Evolutionary conservation across 208 protist genomes (phyloP), one percentile per base, ranked within the genome.

Genomic region (Acanthamoeba castellanii): DNA sequence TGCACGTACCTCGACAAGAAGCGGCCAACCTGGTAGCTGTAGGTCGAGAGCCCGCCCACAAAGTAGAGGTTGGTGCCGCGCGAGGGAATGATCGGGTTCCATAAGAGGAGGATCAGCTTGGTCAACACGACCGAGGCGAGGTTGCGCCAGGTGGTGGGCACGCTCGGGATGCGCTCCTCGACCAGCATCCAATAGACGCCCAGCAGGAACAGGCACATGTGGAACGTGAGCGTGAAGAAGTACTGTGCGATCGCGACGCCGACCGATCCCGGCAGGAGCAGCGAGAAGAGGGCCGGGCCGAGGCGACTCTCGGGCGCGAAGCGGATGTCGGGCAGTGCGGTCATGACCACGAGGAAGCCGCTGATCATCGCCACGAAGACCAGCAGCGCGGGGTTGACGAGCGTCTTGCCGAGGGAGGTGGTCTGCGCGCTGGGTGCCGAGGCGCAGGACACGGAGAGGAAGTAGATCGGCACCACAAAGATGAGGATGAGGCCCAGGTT

Each of bases 151-250:
- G 22, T 88, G 25, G 81, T 88, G 3, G 81, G 81, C 27, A 88
- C 50, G 81, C 81, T 27, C 8, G 81, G 81, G 32, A 88, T 32
- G 45, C 81, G 81, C 8, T 88, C 81, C 45, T 88, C 81, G 9
- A 88, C 32, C 13, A 88, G 50, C 50, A 64, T 37, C 81, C 81
- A 88, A 18, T 88, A 88, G 81, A 64, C n/a, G 13, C 81, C 81
- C 32, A 64, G 4, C 22, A 88, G 52, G 81, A 88, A 88, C 16
- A 88, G 81, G 81, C 81, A 88, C 81, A 88, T 27, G 52, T 88
- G 81, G 50, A 88, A 88, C 11, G 81, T 37, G 47, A 88, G 81
- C 22, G 81, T 64, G 81, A 88, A 88, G 81, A 88, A 88, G n/a
- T 57, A 57, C 81, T 88, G 81, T 0, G 81, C 81, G 7, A 42